These are phyloP conservation scores for Trichoderma sp. DNA, from an alignment of 2,329 filamentous ascomycete species.

Conservation along the genomic window DNA sequence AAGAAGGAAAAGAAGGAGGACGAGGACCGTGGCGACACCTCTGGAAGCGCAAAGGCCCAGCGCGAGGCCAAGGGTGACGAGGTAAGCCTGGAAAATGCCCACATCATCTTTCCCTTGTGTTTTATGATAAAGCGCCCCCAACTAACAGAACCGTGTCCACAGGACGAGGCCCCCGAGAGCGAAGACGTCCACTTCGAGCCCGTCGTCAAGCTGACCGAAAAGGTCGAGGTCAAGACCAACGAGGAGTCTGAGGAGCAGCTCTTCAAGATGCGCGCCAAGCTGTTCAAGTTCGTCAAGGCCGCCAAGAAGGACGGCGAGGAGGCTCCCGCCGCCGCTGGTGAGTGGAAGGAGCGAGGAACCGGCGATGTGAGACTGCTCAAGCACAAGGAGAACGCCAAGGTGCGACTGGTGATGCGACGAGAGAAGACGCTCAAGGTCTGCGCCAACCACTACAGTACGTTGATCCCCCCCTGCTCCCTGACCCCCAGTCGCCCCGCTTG, in stretches of 20 bases:
- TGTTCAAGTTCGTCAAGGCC: constrained; percentile 96
- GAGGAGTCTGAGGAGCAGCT: constrained; percentile 96
- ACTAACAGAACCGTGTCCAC: constrained; percentile 17
- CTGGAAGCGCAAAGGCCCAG: constrained; percentile 82
- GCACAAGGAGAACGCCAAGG: constrained; percentile 99
- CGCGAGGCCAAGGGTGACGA: constrained; percentile 56
- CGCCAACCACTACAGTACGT: constrained; percentile 98
- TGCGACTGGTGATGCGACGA: constrained; percentile 93
- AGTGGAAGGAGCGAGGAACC: constrained; percentile 99
- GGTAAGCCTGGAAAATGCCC: constrained; percentile 37
- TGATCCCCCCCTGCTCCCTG: not conserved
- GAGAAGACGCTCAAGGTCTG: constrained; percentile 99
- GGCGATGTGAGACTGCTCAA: constrained; percentile 95
- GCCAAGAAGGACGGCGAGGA: constrained; percentile 19
- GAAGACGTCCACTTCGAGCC: constrained; percentile 97
- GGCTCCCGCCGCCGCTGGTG: constrained; percentile 50
- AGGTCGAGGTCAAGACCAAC: constrained; percentile 96
- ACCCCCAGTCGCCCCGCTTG: not conserved
- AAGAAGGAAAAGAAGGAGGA: constrained; percentile 94
- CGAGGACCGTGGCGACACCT: constrained; percentile 80
- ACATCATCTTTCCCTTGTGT: too few relatives aligned
- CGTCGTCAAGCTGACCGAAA: constrained; percentile 92
- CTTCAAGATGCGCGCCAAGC: constrained; percentile 99
- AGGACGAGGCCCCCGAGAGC: constrained; percentile 79
- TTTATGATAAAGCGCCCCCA: not conserved